Conservation (phyloP, 129 eudicot species). For the Kitagawia praeruptora region DNA sequence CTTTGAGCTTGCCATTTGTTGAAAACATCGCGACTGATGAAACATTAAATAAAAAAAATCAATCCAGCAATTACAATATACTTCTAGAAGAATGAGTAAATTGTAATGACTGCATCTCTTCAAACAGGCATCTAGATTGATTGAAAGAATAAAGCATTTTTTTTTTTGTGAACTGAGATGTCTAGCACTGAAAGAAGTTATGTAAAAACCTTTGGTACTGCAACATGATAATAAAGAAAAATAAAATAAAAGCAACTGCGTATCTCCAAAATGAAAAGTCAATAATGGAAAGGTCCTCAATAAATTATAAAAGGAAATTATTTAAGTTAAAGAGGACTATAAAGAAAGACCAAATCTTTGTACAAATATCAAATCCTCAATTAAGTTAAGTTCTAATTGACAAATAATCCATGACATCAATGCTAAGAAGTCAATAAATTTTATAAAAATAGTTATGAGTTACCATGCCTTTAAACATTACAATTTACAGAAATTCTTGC, state of each 20-base stretch:
- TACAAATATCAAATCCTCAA: not conserved
- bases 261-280: not conserved
- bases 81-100: not conserved
- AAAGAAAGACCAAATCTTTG: not conserved
- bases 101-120: not conserved
- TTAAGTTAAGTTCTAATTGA: no score
- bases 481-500: not conserved
- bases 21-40: conserved; percentile 80
- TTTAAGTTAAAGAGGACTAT: not conserved
- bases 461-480: not conserved
- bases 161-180: not conserved
- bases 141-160: not conserved
- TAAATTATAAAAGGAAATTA: not conserved
- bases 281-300: not conserved
- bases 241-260: not conserved
- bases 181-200: not conserved
- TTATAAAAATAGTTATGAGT: not conserved
- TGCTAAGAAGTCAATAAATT: not conserved
- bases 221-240: not conserved
- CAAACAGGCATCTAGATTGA: not conserved
- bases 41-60: conserved; percentile 14
- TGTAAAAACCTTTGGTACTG: not conserved
- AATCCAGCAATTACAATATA: not conserved
- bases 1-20: conserved; percentile 98
- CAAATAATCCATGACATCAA: not conserved